Base-by-base conservation (phyloP, 805 yeast species). In the Sungouiella blattae region DNA sequence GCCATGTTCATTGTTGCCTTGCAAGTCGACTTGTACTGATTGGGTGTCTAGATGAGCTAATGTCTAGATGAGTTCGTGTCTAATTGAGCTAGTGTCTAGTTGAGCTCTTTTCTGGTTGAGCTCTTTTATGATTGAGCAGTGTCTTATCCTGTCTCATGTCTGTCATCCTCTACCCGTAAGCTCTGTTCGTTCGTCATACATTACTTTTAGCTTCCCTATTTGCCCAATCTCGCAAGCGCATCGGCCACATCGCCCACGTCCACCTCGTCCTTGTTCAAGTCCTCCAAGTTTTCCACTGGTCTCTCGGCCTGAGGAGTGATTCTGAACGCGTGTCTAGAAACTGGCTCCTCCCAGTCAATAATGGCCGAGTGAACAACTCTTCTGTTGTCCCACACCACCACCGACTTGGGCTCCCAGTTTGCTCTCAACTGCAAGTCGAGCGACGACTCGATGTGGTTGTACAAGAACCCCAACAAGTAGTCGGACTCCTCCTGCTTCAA, bases 321-420 rank as follows among this genome's bases (percentile, higher is more conserved):
- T 58, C 91, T 73, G 52, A 79, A 78, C 7, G 84, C 85, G 47
- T 83, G 91, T 58, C 93, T 75, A 16, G 77, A 68, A 26, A 71
- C 75, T 12, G 83, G 80, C 15, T 49, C 39, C 30, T 74, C 68
- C 81, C 86, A 83, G 50, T 84, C 91, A 36, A 77, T 72, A 12
- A 79, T 69, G 11, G 88, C 87, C 11, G 84, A 67, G 57, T 84
- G 93, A 17, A 74, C 60, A 7, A 78, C 73, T 52, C 82, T 67
- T 55, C 93, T 77, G 67, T 84, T 84, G 52, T 84, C 93, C 91
- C 91, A 84, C 18, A 82, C 58, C 13, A 80, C 86, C 33, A 84
- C 82, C 1, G 87, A 74, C 32, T 74, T 72, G 35, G 80, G 79
- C 52, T 77, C 81, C 84, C 87, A 84, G 36, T 58, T 69, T 30